Evolutionary conservation across 2,329 filamentous ascomycete species (phyloP).

Genomic region (Neofusicoccum cordaticola): DNA sequence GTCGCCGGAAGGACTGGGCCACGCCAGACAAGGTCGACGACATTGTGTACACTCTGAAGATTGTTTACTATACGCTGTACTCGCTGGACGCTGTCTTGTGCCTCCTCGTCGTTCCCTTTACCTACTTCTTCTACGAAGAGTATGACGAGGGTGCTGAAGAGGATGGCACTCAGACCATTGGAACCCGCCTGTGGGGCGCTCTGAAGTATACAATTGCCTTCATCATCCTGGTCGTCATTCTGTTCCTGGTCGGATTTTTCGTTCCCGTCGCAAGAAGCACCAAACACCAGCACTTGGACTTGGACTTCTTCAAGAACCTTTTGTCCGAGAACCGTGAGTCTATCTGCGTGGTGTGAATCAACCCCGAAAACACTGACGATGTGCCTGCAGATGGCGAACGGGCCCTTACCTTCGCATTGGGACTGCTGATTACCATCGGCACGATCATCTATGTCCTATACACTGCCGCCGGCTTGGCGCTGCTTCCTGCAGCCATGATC

Average conservation of each 20-base stretch:
- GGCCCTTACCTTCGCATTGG: slow-evolving; percentile 83
- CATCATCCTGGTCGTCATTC: slow-evolving; percentile 70
- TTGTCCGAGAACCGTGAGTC: slow-evolving; percentile 72
- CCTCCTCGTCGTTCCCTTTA: slow-evolving; percentile 85
- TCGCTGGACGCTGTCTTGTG: slow-evolving; percentile 88
- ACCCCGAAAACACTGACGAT: neutral
- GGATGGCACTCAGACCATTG: slow-evolving; percentile 69
- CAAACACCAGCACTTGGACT: slow-evolving; percentile 63
- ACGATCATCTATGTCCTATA: slow-evolving; percentile 85
- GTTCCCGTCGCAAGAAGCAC: slow-evolving; percentile 73
- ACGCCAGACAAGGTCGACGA: slow-evolving; percentile 74
- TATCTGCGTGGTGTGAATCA: neutral
- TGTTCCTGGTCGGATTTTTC: slow-evolving; percentile 94
- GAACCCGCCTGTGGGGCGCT: slow-evolving; percentile 74
- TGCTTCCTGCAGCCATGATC: slow-evolving; percentile 87
- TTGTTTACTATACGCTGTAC: slow-evolving; percentile 92
- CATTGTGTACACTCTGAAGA: slow-evolving; percentile 76
- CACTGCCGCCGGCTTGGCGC: slow-evolving; percentile 81
- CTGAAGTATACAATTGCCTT: slow-evolving; percentile 89
- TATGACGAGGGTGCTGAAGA: slow-evolving; percentile 89
- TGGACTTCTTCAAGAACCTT: slow-evolving; percentile 88
- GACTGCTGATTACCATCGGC: slow-evolving; percentile 82
- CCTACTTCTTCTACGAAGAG: slow-evolving; percentile 98
- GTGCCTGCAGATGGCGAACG: slow-evolving; percentile 69
- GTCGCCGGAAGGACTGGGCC: slow-evolving; percentile 92